Conservation (phyloP, 2,329 filamentous ascomycete genomes). For the Trichoderma lentiforme region DNA sequence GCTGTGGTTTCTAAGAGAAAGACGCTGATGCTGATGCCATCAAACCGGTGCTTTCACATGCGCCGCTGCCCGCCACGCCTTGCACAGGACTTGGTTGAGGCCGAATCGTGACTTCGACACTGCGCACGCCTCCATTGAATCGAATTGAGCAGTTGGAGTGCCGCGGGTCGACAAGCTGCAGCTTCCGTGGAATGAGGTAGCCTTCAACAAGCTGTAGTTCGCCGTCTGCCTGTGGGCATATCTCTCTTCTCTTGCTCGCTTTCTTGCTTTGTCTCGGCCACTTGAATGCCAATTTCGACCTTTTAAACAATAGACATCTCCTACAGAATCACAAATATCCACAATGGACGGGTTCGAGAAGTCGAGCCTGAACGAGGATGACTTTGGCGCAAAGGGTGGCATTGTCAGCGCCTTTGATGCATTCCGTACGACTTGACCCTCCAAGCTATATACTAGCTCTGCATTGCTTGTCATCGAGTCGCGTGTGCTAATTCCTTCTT, state of each 20-base stretch:
- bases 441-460: background rate
- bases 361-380: conserved; percentile 65
- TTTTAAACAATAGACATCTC: background rate
- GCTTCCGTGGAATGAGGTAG: conserved; percentile 11
- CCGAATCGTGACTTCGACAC: background rate
- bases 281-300: background rate
- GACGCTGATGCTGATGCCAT: background rate
- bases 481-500: conserved; percentile 19
- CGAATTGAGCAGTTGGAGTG: background rate
- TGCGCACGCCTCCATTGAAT: background rate
- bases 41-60: conserved; percentile 9
- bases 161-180: background rate
- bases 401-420: conserved; percentile 90
- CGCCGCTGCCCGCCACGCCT: conserved; percentile 13
- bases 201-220: background rate
- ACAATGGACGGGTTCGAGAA: conserved; percentile 77
- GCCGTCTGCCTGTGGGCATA: background rate
- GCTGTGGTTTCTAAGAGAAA: conserved; percentile 4
- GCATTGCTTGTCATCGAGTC: background rate
- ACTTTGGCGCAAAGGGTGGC: conserved; percentile 70
- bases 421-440: conserved; percentile 66
- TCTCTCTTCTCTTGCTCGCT: background rate
- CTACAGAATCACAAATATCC: background rate
- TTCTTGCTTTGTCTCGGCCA: background rate
- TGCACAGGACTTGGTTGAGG: background rate